Evolutionary conservation across 1,284 basidiomycete genomes (phyloP).

Genomic region (Lignosus rhinocerotis): DNA sequence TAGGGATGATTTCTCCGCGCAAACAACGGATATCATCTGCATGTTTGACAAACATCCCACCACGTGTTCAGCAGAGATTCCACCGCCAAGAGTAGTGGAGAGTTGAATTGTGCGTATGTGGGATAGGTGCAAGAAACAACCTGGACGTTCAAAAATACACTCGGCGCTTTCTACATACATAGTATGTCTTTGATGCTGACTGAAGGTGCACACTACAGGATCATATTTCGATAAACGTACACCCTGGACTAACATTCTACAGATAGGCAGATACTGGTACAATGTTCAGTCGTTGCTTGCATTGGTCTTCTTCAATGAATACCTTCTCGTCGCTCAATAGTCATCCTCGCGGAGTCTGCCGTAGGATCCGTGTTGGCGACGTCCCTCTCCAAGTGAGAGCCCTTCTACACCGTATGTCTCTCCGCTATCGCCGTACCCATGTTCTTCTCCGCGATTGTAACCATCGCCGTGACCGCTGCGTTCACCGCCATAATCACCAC

Average conservation of each 20-base stretch:
- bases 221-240: not conserved
- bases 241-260: not conserved
- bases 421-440: constrained; percentile 19
- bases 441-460: constrained; percentile 18
- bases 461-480: constrained; percentile 8
- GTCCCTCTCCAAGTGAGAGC: constrained; percentile 23
- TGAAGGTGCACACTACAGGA: not conserved
- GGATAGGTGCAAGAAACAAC: no score
- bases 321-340: not conserved
- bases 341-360: constrained; percentile 16
- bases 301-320: not conserved
- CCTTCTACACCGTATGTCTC: constrained; percentile 32
- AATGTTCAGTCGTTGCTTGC: not conserved
- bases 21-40: not conserved
- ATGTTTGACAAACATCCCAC: not conserved
- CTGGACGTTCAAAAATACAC: no score
- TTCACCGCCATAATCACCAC: constrained; percentile 9
- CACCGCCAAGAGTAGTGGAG: no score
- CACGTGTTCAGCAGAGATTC: not conserved
- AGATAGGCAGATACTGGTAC: not conserved
- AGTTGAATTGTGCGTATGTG: no score
- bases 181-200: no score
- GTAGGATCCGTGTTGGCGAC: constrained; percentile 18
- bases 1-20: not conserved
- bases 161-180: no score